Conservation (phyloP, 345 rosid species). For the Eucalyptus lansdowneana region DNA sequence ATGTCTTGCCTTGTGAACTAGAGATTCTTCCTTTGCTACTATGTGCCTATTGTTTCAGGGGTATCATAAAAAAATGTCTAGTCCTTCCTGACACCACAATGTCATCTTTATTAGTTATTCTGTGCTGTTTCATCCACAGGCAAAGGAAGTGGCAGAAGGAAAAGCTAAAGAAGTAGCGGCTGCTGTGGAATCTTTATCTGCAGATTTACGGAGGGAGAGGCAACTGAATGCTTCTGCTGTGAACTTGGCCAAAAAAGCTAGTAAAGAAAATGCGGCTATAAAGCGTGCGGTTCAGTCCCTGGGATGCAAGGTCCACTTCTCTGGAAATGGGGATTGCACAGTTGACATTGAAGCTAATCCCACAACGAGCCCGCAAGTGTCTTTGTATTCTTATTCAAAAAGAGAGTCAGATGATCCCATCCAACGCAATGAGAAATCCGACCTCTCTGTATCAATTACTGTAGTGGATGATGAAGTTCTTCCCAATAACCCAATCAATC, state of each 20-base stretch:
- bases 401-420: conserved; percentile 8
- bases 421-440: conserved; percentile 28
- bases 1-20: background rate
- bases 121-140: conserved; percentile 22
- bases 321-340: conserved; percentile 40
- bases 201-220: conserved; percentile 55
- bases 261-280: conserved; percentile 52
- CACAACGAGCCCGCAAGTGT: conserved; percentile 8
- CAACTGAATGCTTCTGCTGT: conserved; percentile 43
- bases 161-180: conserved; percentile 38
- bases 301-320: conserved; percentile 80
- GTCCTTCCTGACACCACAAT: background rate
- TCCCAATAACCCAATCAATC: conserved; percentile 16
- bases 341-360: conserved; percentile 41
- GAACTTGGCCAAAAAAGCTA: conserved; percentile 57
- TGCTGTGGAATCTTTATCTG: conserved; percentile 39
- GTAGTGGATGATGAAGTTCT: conserved; percentile 31
- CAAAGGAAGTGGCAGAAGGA: conserved; percentile 61
- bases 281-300: conserved; percentile 72
- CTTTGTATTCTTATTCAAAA: conserved; percentile 6
- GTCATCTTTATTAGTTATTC: background rate
- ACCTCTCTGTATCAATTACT: conserved; percentile 56
- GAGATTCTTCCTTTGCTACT: background rate
- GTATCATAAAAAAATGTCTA: background rate
- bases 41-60: background rate